Evolutionary conservation across 768 basidiomycete genomes (phyloP).

Genomic region (Chalciporus pseudorubinellus): DNA sequence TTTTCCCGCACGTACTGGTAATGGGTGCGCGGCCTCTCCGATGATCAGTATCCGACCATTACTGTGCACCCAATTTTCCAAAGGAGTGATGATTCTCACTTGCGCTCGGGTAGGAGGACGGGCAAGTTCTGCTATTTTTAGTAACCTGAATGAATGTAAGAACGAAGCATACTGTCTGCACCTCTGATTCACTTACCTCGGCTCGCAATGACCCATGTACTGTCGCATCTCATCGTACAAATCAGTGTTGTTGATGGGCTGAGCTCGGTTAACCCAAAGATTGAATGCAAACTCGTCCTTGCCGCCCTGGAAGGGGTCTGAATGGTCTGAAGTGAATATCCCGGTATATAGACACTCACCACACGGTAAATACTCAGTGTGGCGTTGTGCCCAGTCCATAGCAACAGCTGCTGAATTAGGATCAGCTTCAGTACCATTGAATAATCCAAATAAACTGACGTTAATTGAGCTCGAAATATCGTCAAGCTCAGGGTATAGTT

Average conservation of each 20-base stretch:
- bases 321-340: not conserved
- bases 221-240: slow-evolving; percentile 32
- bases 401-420: slow-evolving; percentile 7
- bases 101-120: slow-evolving; percentile 35
- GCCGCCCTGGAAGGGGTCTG: slow-evolving; percentile 34
- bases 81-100: slow-evolving; percentile 36
- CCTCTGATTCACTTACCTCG: slow-evolving; percentile 35
- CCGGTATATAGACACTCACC: slow-evolving; percentile 10
- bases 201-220: slow-evolving; percentile 33
- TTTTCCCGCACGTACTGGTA: slow-evolving; percentile 40
- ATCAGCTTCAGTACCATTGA: not conserved
- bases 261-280: slow-evolving; percentile 25
- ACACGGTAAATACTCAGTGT: slow-evolving; percentile 23
- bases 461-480: slow-evolving; percentile 24
- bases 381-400: slow-evolving; percentile 25
- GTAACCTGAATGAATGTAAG: slow-evolving; percentile 27
- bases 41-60: slow-evolving; percentile 47
- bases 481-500: slow-evolving; percentile 39
- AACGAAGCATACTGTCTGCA: not conserved
- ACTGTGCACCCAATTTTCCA: slow-evolving; percentile 51
- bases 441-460: slow-evolving; percentile 12
- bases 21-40: slow-evolving; percentile 62
- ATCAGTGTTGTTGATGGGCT: slow-evolving; percentile 30
- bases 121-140: slow-evolving; percentile 38
- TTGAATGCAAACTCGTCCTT: slow-evolving; percentile 34